Evolutionary conservation across 371 early-diverging fungal genomes (phyloP), one percentile per base, ranked within the genome.

Genomic region (Mucor lusitanicus): DNA sequence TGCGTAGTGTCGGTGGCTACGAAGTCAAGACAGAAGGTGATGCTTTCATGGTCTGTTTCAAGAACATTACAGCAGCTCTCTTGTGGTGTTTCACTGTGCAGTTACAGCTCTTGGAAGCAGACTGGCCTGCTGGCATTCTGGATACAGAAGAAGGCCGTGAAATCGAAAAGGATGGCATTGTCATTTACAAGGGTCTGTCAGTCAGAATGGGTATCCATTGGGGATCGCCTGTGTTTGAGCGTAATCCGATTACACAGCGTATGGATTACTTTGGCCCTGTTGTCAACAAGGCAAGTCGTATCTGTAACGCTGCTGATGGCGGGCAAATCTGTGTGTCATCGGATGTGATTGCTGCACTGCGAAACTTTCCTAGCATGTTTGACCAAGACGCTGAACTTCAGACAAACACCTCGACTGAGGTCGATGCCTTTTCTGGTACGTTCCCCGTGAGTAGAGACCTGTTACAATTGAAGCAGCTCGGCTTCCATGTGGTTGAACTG

Each of bases 11-110:
- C 28, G 95, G 95, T 54, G 98, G 98, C n/a, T 98, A 97, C 71
- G 98, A 98, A 74, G 98, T 98, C 46, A 97, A 97, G 74, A 97
- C 96, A 9, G 98, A 98, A 84, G 98, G 98, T 37, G 98, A 98
- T 74, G 96, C 96, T 0, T 94, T 97, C 73, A 96, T 96, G 94
- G 95, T 95, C 17, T 92, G 92, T 58, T 98, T 98, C 79, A 91
- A 93, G 23, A 91, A 93, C 58, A 90, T 94, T 12, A 85, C 92
- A 0, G 85, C 90, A 28, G 98, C 98, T 4, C 77, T 96, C 63
- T 81, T 94, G 21, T 98, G 95, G 94, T 95, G 96, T 69, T 81
- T 97, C 62, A 90, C 90, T 2, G 96, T 94, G 0, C 98, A 98
- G 69, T 73, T 91, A 39, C 90, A 92, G 39, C 79, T 98, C 23